A percentile compares a stretch with the other conserved stretches of the same genome.
Conservation (phyloP, 345 rosid species). For the Citrus sp. region DNA sequence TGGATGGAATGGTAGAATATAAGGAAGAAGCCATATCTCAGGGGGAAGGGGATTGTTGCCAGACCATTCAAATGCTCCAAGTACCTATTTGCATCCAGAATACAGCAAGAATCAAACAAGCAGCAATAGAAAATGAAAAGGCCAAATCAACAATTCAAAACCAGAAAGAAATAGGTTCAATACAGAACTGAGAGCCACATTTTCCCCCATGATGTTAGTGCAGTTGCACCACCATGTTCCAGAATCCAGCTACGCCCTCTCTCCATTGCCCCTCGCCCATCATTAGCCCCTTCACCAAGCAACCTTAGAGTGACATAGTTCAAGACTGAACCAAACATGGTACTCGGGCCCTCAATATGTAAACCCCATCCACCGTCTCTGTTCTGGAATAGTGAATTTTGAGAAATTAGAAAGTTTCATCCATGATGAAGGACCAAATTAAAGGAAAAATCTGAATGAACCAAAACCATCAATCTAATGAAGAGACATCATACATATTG, state of each 20-base stretch:
- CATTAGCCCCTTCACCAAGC: slow-evolving; percentile 94
- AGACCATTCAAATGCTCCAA: slow-evolving; percentile 93
- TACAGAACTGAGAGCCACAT: slow-evolving; percentile 97
- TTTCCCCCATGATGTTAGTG: slow-evolving; percentile 93
- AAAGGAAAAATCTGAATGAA: neutral
- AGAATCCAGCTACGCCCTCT: slow-evolving; percentile 84
- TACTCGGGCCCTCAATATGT: slow-evolving; percentile 96
- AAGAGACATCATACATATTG: neutral
- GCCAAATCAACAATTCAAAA: neutral
- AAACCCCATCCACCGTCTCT: slow-evolving; percentile 98
- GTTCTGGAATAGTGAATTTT: slow-evolving; percentile 50
- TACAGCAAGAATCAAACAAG: slow-evolving; percentile 15
- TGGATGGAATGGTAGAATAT: slow-evolving; percentile 80
- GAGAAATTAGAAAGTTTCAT: neutral
- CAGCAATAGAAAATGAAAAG: slow-evolving; percentile 6
- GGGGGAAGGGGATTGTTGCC: slow-evolving; percentile 98
- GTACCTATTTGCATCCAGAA: slow-evolving; percentile 52
- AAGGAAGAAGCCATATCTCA: slow-evolving; percentile 98
- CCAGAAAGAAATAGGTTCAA: slow-evolving; percentile 18
- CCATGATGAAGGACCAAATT: neutral
- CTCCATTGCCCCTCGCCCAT: slow-evolving; percentile 78
- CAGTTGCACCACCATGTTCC: slow-evolving; percentile 89
- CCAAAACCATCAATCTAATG: neutral
- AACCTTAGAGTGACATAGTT: slow-evolving; percentile 82
- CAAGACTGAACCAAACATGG: slow-evolving; percentile 95